These are phyloP conservation scores for Tetradesmus obliquus DNA, from an alignment of 139 green algal genomes.

Conservation along the genomic window DNA sequence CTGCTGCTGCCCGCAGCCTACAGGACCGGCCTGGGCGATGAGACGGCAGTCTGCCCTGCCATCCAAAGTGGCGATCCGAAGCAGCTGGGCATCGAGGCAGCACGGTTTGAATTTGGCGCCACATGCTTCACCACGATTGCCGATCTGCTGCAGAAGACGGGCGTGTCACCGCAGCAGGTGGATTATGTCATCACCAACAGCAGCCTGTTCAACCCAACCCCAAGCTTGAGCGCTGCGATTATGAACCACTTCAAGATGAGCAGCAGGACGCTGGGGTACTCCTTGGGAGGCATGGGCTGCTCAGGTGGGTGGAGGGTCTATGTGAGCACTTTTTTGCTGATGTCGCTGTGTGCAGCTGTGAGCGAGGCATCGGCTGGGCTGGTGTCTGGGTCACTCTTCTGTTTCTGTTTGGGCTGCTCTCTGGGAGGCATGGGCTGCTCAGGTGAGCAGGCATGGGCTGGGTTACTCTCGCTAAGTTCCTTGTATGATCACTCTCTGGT, in stretches of 20 bases:
- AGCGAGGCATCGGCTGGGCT: too few relatives aligned
- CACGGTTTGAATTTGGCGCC: conserved; percentile 88
- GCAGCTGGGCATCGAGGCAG: conserved; percentile 76
- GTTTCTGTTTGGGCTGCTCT: background rate
- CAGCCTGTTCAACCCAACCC: conserved; percentile 96
- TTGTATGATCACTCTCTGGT: too few relatives aligned
- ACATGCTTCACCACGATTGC: conserved; percentile 70
- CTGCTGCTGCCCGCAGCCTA: conserved; percentile 74
- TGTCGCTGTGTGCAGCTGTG: too few relatives aligned
- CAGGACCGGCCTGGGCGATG: conserved; percentile 87
- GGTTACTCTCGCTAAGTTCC: too few relatives aligned
- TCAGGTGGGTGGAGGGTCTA: background rate
- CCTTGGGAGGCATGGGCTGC: conserved; percentile 95
- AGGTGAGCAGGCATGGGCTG: conserved; percentile 51
- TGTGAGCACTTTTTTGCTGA: too few relatives aligned
- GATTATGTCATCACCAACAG: conserved; percentile 95
- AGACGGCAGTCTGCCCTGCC: conserved; percentile 76
- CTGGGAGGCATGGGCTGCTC: conserved; percentile 86
- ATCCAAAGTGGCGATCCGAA: conserved; percentile 40
- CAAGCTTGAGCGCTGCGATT: conserved; percentile 94
- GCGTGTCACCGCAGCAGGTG: conserved; percentile 72
- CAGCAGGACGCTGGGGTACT: conserved; percentile 92
- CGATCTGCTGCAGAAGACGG: conserved; percentile 72
- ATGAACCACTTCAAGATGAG: conserved; percentile 96
- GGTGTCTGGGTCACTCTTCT: too few relatives aligned